Percentiles rank a stretch among this genome's conserved stretches.
Conservation (phyloP, 2,329 filamentous ascomycete genomes). For the Phyllosticta paracitricarpa region DNA sequence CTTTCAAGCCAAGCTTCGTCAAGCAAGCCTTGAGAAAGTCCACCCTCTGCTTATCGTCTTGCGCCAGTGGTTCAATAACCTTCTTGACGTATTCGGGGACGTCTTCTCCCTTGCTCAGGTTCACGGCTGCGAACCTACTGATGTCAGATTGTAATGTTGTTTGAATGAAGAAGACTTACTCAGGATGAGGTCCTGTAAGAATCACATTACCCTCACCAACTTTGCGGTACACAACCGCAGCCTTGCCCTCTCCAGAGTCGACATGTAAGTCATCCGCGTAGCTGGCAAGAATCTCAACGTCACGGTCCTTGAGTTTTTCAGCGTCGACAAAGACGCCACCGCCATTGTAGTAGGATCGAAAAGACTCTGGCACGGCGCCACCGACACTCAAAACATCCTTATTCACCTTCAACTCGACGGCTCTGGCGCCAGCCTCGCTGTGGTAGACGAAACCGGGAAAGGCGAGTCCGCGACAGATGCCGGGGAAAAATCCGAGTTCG, state of each 20-base stretch:
- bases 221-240: constrained; percentile 74
- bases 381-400: constrained; percentile 45
- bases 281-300: constrained; percentile 71
- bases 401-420: constrained; percentile 56
- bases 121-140: constrained; percentile 67
- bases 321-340: constrained; percentile 88
- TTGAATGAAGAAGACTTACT: constrained; percentile 46
- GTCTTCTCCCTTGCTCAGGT: constrained; percentile 58
- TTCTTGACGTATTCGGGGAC: constrained; percentile 59
- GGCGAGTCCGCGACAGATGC: constrained; percentile 73
- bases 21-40: constrained; percentile 73
- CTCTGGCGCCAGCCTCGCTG: constrained; percentile 73
- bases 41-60: constrained; percentile 59
- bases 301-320: constrained; percentile 47
- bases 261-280: constrained; percentile 69
- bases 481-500: constrained; percentile 83
- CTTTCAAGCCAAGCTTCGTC: constrained; percentile 68
- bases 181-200: constrained; percentile 82
- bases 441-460: constrained; percentile 86
- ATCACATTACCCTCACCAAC: constrained; percentile 71
- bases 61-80: constrained; percentile 56
- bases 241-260: constrained; percentile 60
- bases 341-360: constrained; percentile 84
- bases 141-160: constrained; percentile 8
- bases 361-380: constrained; percentile 48